Evolutionary conservation across 1,139 yeast genomes (phyloP).

Genomic region (Martiniozyma asiatica): DNA sequence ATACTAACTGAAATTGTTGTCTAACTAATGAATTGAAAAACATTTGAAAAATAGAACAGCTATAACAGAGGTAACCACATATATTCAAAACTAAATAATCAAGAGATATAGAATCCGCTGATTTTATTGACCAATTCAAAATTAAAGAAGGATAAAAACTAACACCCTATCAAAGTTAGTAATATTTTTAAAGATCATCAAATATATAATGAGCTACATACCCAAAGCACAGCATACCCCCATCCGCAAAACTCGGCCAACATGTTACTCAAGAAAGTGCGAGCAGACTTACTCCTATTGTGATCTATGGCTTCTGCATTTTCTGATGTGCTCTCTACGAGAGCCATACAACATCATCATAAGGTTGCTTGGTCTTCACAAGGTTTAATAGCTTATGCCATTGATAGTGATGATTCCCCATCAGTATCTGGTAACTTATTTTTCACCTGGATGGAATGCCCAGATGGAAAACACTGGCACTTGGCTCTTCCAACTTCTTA

Average conservation of each 20-base stretch:
- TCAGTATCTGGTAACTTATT: slow-evolving; percentile 22
- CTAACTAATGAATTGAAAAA: slow-evolving; percentile 26
- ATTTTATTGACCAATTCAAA: slow-evolving; percentile 25
- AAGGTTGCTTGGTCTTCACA: slow-evolving; percentile 62
- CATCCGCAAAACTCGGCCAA: slow-evolving; percentile 19
- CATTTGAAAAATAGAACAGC: slow-evolving; percentile 28
- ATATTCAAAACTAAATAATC: slow-evolving; percentile 32
- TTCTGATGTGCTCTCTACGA: no score
- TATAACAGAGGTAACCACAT: slow-evolving; percentile 30
- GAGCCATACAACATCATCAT: no score
- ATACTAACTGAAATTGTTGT: slow-evolving; percentile 25
- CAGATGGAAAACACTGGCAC: slow-evolving; percentile 56
- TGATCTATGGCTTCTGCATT: no score
- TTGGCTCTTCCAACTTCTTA: slow-evolving; percentile 42
- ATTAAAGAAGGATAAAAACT: slow-evolving; percentile 35
- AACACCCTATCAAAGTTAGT: slow-evolving; percentile 24
- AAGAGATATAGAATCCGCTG: slow-evolving; percentile 33
- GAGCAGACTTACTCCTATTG: no score
- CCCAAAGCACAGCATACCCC: slow-evolving; percentile 23
- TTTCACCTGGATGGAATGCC: slow-evolving; percentile 51
- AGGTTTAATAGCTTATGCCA: slow-evolving; percentile 59
- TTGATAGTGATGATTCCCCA: slow-evolving; percentile 12
- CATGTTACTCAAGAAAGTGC: no score
- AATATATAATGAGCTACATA: slow-evolving; percentile 10
- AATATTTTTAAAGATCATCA: no score